Conservation (phyloP, 2,329 filamentous ascomycete genomes). For the Trichoderma sp. region DNA sequence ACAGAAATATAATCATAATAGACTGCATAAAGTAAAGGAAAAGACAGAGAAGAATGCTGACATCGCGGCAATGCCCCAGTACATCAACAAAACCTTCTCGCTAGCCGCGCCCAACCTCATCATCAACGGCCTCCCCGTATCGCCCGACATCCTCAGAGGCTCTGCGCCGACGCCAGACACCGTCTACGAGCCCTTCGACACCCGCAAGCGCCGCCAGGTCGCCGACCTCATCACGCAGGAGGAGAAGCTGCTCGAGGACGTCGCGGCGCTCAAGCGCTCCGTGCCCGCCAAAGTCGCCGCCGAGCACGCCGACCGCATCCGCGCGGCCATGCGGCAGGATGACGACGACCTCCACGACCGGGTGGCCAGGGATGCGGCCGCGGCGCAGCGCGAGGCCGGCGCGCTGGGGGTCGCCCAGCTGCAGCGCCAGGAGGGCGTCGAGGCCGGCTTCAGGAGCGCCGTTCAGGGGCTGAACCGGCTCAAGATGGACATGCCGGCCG, state of each 20-base stretch:
- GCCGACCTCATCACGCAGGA: conserved; percentile 60
- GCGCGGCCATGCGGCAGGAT: conserved; percentile 43
- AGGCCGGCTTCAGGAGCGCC: conserved; percentile 45
- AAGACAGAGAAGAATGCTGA: background rate
- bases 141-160: conserved; percentile 39
- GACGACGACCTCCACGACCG: conserved; percentile 41
- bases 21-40: background rate
- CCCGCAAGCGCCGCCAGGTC: conserved; percentile 55
- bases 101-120: conserved; percentile 57
- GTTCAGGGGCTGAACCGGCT: conserved; percentile 51
- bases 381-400: conserved; percentile 14
- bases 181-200: conserved; percentile 59
- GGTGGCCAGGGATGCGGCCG: conserved; percentile 21
- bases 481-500: conserved; percentile 59
- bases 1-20: no score
- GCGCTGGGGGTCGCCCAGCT: conserved; percentile 32
- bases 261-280: conserved; percentile 56
- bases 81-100: conserved; percentile 59
- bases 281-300: conserved; percentile 47
- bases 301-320: conserved; percentile 40
- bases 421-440: conserved; percentile 44
- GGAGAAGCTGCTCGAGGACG: conserved; percentile 61
- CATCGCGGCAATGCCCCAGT: conserved; percentile 38
- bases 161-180: conserved; percentile 25
- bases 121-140: conserved; percentile 58